phyloP scores from a whole-genome alignment of 225 moss, liverwort and hornwort species.

The Physcomitrellopsis africana region DNA sequence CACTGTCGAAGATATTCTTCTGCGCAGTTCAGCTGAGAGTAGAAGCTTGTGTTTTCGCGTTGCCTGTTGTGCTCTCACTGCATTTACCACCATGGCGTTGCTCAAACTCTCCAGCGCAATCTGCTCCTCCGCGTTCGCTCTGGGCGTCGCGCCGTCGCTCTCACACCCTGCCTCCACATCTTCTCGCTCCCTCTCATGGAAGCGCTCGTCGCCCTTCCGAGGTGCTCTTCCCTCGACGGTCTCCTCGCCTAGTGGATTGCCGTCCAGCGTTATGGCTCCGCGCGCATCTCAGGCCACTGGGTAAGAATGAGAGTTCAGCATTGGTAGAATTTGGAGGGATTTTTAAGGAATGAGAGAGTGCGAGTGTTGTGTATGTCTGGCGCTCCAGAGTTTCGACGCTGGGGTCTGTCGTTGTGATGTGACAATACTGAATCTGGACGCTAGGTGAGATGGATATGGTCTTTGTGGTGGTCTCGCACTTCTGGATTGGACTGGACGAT shows the following conservation, averaged over 20 bases:
- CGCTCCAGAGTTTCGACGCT: too few relatives aligned
- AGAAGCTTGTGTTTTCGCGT: too few relatives aligned
- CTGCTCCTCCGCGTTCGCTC: slow-evolving; percentile 20
- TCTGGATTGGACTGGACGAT: not conserved
- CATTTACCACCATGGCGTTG: slow-evolving; percentile 43
- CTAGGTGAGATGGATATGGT: not conserved
- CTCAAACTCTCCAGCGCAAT: slow-evolving; percentile 31
- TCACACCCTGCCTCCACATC: slow-evolving; percentile 19
- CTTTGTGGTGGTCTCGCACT: slow-evolving; percentile 5
- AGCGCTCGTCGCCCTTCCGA: slow-evolving; percentile 40
- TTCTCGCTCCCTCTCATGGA: slow-evolving; percentile 39
- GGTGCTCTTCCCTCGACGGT: slow-evolving; percentile 24
- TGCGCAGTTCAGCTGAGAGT: too few relatives aligned
- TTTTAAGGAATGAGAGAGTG: slow-evolving; percentile 13
- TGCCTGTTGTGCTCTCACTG: too few relatives aligned
- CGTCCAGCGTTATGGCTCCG: slow-evolving; percentile 6
- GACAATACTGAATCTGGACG: not conserved
- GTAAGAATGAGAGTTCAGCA: slow-evolving; percentile 28
- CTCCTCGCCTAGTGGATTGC: slow-evolving; percentile 18
- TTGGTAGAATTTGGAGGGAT: slow-evolving; percentile 6
- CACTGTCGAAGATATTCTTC: too few relatives aligned
- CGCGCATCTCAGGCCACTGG: slow-evolving; percentile 53
- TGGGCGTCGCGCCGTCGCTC: slow-evolving; percentile 22
- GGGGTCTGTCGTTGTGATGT: not conserved
- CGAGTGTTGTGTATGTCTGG: not conserved